Conservation (phyloP, 176 grass and related monocot genomes). For the Carex scoparia region DNA sequence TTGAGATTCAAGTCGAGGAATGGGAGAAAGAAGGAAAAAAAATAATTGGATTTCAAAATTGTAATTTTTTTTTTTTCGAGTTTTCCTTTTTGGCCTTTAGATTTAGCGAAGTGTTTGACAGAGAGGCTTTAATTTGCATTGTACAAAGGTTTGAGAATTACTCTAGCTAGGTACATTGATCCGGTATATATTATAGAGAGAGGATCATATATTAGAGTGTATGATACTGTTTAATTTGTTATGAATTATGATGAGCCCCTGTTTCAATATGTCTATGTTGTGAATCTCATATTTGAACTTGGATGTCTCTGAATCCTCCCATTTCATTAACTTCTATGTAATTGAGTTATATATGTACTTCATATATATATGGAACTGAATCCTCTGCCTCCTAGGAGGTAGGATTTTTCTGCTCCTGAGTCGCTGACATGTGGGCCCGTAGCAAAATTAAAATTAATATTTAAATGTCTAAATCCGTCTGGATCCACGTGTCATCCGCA, state of each 20-base stretch:
- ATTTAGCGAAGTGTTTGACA: constrained; percentile 5
- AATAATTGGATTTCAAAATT: background rate
- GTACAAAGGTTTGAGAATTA: constrained; percentile 13
- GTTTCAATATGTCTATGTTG: background rate
- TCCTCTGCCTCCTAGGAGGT: too few species aligned
- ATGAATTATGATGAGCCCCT: background rate
- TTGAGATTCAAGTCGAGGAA: constrained; percentile 3
- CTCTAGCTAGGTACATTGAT: constrained; percentile 11
- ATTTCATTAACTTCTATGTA: background rate
- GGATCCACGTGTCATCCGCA: too few species aligned
- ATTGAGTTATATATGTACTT: background rate
- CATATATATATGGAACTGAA: background rate
- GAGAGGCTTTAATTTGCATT: background rate
- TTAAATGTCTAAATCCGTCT: too few species aligned
- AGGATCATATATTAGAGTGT: constrained; percentile 22
- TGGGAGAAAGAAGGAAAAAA: background rate
- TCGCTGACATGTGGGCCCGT: too few species aligned
- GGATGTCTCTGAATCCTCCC: background rate
- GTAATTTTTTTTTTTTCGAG: background rate
- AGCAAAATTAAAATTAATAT: too few species aligned
- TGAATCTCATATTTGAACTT: background rate
- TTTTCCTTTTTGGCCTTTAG: background rate
- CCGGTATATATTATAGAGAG: constrained; percentile 18
- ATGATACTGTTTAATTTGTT: background rate
- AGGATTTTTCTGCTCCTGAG: too few species aligned